Percentiles rank a stretch among this genome's conserved stretches.
phyloP scores from a whole-genome alignment of 208 protist genomes.

The Porcisia deanei region DNA sequence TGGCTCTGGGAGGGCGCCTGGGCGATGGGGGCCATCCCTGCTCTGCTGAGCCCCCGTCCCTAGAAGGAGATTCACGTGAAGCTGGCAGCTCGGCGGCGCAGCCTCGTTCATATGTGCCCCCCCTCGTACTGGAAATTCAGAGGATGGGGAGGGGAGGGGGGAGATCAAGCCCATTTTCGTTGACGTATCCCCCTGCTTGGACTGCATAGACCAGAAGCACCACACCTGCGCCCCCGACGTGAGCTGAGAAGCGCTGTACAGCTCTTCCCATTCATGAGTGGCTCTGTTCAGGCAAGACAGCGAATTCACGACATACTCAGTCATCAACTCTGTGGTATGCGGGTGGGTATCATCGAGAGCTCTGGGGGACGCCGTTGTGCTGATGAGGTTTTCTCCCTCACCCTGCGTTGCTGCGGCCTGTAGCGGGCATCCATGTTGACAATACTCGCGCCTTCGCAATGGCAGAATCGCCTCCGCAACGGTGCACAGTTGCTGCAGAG shows the following conservation, averaged over 20 bases:
- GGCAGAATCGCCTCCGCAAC: constrained; percentile 59
- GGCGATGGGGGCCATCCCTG: constrained; percentile 5
- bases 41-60: constrained; percentile 9
- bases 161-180: background rate
- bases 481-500: constrained; percentile 52
- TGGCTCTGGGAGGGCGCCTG: constrained; percentile 24
- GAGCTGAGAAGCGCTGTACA: constrained; percentile 66
- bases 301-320: constrained; percentile 31
- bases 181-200: background rate
- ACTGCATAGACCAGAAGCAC: constrained; percentile 38
- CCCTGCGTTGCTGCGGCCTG: background rate
- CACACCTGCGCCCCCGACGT: constrained; percentile 57
- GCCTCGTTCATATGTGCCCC: background rate
- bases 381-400: background rate
- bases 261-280: constrained; percentile 42
- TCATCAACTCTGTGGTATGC: background rate
- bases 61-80: background rate
- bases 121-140: background rate
- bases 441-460: background rate
- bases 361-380: background rate
- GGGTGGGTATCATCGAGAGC: background rate
- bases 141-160: background rate
- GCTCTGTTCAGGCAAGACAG: constrained; percentile 48
- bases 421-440: constrained; percentile 5
- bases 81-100: background rate